These are phyloP conservation scores for Phytopythium kandeliae DNA, from an alignment of 352 stramenopile species.

Conservation along the genomic window DNA sequence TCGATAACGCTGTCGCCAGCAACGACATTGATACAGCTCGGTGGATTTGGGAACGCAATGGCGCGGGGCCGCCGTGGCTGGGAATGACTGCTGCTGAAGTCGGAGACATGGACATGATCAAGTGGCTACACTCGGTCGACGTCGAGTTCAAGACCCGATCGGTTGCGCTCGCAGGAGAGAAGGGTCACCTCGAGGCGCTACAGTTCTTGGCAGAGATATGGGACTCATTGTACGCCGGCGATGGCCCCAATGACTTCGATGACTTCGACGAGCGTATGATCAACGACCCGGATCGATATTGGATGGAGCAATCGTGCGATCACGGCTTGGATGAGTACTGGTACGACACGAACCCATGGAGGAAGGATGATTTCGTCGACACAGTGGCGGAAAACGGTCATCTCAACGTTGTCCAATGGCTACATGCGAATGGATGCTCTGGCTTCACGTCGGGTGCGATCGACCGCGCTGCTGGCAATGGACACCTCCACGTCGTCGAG, in stretches of 20 bases:
- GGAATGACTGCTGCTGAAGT: slow-evolving; percentile 19
- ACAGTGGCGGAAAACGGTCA: neutral
- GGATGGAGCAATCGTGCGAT: too few relatives aligned
- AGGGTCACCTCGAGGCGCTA: too few relatives aligned
- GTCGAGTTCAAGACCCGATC: too few relatives aligned
- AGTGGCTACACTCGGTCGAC: neutral
- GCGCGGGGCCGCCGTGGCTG: neutral
- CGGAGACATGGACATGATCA: slow-evolving; percentile 16
- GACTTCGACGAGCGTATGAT: too few relatives aligned
- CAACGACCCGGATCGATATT: too few relatives aligned
- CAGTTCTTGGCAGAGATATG: too few relatives aligned
- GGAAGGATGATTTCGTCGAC: too few relatives aligned
- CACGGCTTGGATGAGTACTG: too few relatives aligned
- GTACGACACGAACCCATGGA: too few relatives aligned
- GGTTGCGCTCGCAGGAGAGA: too few relatives aligned
- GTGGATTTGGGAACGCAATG: slow-evolving; percentile 16
- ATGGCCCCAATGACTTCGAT: too few relatives aligned
- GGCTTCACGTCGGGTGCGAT: neutral
- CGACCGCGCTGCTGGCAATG: slow-evolving; percentile 5
- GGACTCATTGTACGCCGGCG: too few relatives aligned
- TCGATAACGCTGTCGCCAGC: slow-evolving; percentile 19
- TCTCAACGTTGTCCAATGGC: neutral
- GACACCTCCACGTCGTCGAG: slow-evolving; percentile 20
- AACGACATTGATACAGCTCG: slow-evolving; percentile 14
- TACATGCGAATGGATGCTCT: neutral